Base-by-base conservation (phyloP, 306 rosid species). In the Sindora glabra region DNA sequence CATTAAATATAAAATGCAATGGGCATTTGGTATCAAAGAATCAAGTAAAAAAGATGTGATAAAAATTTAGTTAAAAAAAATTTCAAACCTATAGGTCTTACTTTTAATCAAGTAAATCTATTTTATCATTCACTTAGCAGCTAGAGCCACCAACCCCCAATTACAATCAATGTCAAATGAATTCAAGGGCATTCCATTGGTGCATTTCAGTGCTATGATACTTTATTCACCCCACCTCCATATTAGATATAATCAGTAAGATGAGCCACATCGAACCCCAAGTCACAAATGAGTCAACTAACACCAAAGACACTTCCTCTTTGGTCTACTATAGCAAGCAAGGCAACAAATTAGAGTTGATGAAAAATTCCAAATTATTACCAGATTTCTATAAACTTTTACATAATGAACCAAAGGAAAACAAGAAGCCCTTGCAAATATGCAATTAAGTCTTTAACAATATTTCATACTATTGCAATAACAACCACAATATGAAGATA, bases 1-100 rank as follows among this genome's bases (percentile, higher is more conserved):
- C 27, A 52, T 73, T 41, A 77, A 60, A 37, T 40, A 60, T 46
- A 41, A 36, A 68, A 25, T 64, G 54, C 23, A 39, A 34, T 22
- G 57, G 26, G 34, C 10, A 50, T 23, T 44, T 29, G 32, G 26
- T 44, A 48, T 18, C 29, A 27, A 65, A 49, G 36, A 74, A 50
- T 44, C 33, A 34, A n/a, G 37, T 4, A 34, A 44, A 17, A 6
- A 10, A 16, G 42, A 22, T 8, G 64, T 39, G 17, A 21, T 33
- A 19, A 47, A 32, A 29, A 21, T 38, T 30, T 15, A 16, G 21
- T 51, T 23, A 23, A 21, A 44, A 45, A 71, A 8, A 4, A 37
- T 48, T 49, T 33, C 48, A 56, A 11, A 55, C 58, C 62, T 39
- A 21, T 30, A 9, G 42, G 13, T 18, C 11, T 60, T 2, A 27